Evolutionary conservation across 1,139 yeast genomes (phyloP).

Genomic region (Hanseniaspora gamundiae): DNA sequence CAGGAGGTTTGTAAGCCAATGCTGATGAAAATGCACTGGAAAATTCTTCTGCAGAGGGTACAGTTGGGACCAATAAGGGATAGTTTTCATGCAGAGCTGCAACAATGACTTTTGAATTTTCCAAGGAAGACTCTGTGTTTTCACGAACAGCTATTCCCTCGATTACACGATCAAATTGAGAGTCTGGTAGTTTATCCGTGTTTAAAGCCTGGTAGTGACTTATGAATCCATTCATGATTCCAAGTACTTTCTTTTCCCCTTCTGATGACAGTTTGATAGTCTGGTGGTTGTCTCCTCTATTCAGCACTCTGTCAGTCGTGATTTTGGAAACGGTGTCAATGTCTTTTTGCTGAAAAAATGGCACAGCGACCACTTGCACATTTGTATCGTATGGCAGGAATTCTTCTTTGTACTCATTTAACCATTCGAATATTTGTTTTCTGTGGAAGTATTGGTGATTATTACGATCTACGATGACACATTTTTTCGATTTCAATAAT

Average conservation of each 20-base stretch:
- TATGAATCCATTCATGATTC: conserved; percentile 65
- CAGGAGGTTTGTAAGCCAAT: conserved; percentile 35
- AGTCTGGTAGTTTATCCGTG: conserved; percentile 43
- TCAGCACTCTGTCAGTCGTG: conserved; percentile 47
- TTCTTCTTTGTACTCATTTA: conserved; percentile 30
- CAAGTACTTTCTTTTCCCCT: conserved; percentile 36
- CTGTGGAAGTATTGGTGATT: conserved; percentile 68
- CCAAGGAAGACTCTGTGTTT: conserved; percentile 35
- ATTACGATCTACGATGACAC: conserved; percentile 73
- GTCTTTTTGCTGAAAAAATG: conserved; percentile 41
- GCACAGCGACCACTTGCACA: conserved; percentile 49
- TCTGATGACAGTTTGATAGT: conserved; percentile 49
- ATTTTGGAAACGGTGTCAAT: conserved; percentile 24
- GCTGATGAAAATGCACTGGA: conserved; percentile 37
- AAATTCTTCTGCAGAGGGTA: conserved; percentile 35
- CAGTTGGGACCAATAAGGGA: conserved; percentile 33
- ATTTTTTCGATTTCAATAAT: conserved; percentile 26
- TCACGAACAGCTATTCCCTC: conserved; percentile 25
- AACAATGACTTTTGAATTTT: conserved; percentile 39
- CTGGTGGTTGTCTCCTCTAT: conserved; percentile 85
- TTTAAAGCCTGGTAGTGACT: conserved; percentile 54
- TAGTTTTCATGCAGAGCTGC: conserved; percentile 28
- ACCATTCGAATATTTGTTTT: conserved; percentile 46
- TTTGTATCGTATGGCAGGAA: conserved; percentile 28
- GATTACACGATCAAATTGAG: conserved; percentile 51